phyloP scores from a whole-genome alignment of 805 yeast species.

The Candida railenensis region DNA sequence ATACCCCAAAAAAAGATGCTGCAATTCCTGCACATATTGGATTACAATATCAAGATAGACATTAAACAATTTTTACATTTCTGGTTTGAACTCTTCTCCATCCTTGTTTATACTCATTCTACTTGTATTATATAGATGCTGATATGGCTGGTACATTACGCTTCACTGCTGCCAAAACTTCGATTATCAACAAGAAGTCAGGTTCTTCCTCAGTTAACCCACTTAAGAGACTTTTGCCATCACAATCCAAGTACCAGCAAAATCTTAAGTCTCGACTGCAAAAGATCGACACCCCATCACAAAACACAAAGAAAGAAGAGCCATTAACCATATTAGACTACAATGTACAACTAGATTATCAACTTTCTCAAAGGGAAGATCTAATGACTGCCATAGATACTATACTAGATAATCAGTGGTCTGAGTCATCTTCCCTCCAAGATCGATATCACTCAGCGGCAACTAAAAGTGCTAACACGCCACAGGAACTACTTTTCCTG shows the following conservation, averaged over 20 bases:
- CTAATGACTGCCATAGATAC: conserved; percentile 31
- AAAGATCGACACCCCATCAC: background rate
- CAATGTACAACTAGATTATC: conserved; percentile 41
- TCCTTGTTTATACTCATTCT: no score
- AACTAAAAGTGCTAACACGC: conserved; percentile 8
- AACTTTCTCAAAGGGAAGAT: conserved; percentile 28
- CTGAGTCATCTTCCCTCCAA: conserved; percentile 31
- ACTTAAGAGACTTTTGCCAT: conserved; percentile 23
- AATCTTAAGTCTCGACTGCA: conserved; percentile 8
- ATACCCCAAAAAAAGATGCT: no score
- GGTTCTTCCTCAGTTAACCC: conserved; percentile 20
- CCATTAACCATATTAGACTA: conserved; percentile 26
- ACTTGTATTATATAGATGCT: background rate
- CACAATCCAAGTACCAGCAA: conserved; percentile 22
- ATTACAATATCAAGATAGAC: background rate
- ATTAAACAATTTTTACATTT: no score
- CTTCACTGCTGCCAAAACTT: conserved; percentile 41
- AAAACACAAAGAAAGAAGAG: conserved; percentile 9
- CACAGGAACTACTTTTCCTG: conserved; percentile 32
- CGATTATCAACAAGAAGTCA: conserved; percentile 21
- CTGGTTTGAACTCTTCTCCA: no score
- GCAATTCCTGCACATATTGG: no score
- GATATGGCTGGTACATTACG: conserved; percentile 23
- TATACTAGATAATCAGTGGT: conserved; percentile 36
- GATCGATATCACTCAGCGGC: conserved; percentile 18